phyloP scores from a whole-genome alignment of 2,329 filamentous ascomycete species.

The Fusarium albosuccineum region DNA sequence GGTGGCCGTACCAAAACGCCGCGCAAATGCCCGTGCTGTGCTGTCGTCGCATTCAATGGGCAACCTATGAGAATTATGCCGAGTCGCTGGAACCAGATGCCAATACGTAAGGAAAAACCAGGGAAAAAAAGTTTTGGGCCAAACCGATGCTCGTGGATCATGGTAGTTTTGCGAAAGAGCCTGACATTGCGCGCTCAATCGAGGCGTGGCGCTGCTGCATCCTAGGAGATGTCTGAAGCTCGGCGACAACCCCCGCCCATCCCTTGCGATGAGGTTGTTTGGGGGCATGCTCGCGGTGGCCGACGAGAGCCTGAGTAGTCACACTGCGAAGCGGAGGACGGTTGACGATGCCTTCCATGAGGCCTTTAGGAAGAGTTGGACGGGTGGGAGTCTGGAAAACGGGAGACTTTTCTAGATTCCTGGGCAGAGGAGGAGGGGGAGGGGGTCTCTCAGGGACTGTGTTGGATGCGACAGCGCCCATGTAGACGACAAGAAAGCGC shows the following conservation, averaged over 20 bases:
- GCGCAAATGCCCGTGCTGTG: slow-evolving; percentile 31
- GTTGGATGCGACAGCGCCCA: slow-evolving; percentile 66
- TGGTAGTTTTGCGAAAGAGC: slow-evolving; percentile 48
- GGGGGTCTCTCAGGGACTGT: slow-evolving; percentile 50
- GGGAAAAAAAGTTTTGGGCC: slow-evolving; percentile 11
- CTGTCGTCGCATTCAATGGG: slow-evolving; percentile 30
- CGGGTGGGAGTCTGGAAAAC: slow-evolving; percentile 48
- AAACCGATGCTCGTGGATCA: slow-evolving; percentile 29
- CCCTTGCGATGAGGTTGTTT: slow-evolving; percentile 63
- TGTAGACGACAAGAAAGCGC: slow-evolving; percentile 74
- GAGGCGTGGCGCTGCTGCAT: slow-evolving; percentile 74
- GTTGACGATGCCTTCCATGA: slow-evolving; percentile 59
- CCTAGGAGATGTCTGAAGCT: slow-evolving; percentile 71
- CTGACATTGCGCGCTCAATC: slow-evolving; percentile 69
- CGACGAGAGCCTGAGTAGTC: slow-evolving; percentile 64
- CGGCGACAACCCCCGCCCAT: slow-evolving; percentile 74
- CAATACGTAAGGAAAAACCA: slow-evolving; percentile 38
- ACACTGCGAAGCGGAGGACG: slow-evolving; percentile 65
- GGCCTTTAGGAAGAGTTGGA: slow-evolving; percentile 55
- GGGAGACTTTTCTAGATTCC: slow-evolving; percentile 53
- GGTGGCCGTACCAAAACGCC: slow-evolving; percentile 41
- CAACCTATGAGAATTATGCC: slow-evolving; percentile 36
- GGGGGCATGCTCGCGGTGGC: slow-evolving; percentile 63
- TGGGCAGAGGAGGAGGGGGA: slow-evolving; percentile 47
- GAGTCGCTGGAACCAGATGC: slow-evolving; percentile 33